These are phyloP conservation scores for Saccharum hybrid DNA, from an alignment of 202 grass and related monocot species.

Conservation along the genomic window DNA sequence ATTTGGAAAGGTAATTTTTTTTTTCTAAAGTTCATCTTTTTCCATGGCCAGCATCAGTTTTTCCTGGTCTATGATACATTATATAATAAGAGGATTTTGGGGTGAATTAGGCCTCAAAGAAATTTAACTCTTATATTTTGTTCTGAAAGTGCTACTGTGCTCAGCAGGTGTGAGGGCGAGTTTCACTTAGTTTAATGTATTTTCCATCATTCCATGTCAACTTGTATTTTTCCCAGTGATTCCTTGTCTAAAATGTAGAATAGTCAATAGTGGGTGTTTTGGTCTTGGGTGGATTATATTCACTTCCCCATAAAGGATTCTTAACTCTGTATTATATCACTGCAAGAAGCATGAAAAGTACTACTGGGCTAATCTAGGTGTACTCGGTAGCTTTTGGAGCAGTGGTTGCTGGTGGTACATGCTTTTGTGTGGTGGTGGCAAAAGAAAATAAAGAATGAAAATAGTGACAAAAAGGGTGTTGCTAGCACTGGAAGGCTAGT, in stretches of 20 bases:
- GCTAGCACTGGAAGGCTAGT: neutral
- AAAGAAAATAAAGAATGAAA: neutral
- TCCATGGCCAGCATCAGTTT: neutral
- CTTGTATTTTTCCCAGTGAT: neutral
- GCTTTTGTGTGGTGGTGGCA: neutral
- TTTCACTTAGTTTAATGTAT: neutral
- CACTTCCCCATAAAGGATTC: conserved; percentile 7
- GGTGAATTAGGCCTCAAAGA: neutral
- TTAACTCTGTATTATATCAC: neutral
- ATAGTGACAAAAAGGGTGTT: conserved; percentile 1
- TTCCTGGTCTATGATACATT: neutral
- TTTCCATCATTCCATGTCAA: neutral
- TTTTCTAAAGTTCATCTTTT: neutral
- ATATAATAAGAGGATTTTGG: neutral
- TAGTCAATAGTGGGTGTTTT: conserved; percentile 9
- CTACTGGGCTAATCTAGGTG: neutral
- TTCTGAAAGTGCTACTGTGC: neutral
- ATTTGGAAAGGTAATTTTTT: conserved; percentile 65
- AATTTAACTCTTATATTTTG: neutral
- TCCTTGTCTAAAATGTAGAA: no score
- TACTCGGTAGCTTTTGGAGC: neutral
- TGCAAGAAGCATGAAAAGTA: neutral
- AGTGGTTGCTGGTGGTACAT: conserved; percentile 19
- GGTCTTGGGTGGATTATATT: conserved; percentile 20
- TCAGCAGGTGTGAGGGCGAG: neutral